Base-by-base conservation (phyloP, 257 asterid species). In the Fraxinus pennsylvanica region DNA sequence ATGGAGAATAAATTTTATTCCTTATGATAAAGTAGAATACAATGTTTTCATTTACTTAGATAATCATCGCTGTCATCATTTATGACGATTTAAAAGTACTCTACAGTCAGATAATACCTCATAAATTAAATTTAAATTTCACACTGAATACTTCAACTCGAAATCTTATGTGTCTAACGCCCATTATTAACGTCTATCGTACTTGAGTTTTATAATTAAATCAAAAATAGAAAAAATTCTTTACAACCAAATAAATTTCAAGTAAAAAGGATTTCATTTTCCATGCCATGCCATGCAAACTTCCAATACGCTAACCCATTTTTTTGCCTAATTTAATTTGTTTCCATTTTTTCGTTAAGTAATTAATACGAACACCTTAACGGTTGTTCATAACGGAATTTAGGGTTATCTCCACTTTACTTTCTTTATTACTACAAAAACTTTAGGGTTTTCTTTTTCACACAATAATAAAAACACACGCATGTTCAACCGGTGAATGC, bases 371-470 rank as follows among this genome's bases (percentile, higher is more conserved):
- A 63, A 27, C 69, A 32, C 33, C 33, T 32, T 41, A 41, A 41
- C 50, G 15, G 15, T 9, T 9, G 14, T 10, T 41, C 50, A 41
- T 9, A 63, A 63, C 19, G 69, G 69, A 25, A 63, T 27, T 27
- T 80, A 84, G 84, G 90, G 87, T 79, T 85, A 84, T 79, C 89
- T 84, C 81, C 81, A 79, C 71, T 75, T 80, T 78, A 36, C 70
- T 79, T 41, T 36, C 81, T 80, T 84, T 82, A 82, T 87, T 82
- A 78, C 84, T 86, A 77, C 86, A 77, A 77, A 25, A 22, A 25
- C 71, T 72, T 88, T 86, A 88, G 91, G 90, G 90, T 81, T 84
- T 85, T 74, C 80, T 78, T 72, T 63, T 43, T 75, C 41, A 30
- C 71, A 29, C 17, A 32, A 32, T 67, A 33, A 19, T 14, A 35